Evolutionary conservation across 441 rosid genomes (phyloP), one percentile per base, ranked within the genome.

Genomic region (Populus tomentosa): DNA sequence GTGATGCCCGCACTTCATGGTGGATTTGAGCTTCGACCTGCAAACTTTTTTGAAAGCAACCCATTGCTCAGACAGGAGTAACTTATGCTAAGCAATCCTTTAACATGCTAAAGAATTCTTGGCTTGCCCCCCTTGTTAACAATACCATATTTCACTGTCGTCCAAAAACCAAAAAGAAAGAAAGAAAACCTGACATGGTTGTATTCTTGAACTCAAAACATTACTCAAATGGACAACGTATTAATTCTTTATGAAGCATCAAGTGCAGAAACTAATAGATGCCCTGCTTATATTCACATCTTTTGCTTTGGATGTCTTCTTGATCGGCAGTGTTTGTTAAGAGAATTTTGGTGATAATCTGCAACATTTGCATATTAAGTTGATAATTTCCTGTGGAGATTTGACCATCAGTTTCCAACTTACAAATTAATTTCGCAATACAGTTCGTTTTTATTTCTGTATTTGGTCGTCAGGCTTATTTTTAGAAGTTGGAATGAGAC

Each of bases 1-100:
- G 84, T 84, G 2, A 91, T 91, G 96, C 87, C 96, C 0, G 81
- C 88, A n/a, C 80, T 93, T 66, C 87, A 82, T 0, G 84, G 83
- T 14, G 87, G 92, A 6, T 93, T 90, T 80, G 88, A 88, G 84
- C 92, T 93, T 62, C 87, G 88, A 21, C 96, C 96, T 1, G 62
- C 87, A 1, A 90, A 89, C 71, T 93, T 93, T 73, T 93, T 90
- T 24, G 89, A 91, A 40, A 84, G 86, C 42, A 92, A 90, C 74
- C 93, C 90, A 18, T 69, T 89, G 75, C 75, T 83, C 33, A 28
- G 78, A 0, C 68, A 61, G n/a, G n/a, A 79, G 30, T 76, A 38
- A 16, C 26, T 14, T 40, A 13, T 24, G 20, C 7, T 1, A 14
- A 46, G 56, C 20, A 4, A 46, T 4, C 6, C 56, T 5, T 46